Evolutionary conservation across 1,139 yeast species (phyloP), one percentile per base, ranked within the genome.

Genomic region (Insectozyma bohioensis): DNA sequence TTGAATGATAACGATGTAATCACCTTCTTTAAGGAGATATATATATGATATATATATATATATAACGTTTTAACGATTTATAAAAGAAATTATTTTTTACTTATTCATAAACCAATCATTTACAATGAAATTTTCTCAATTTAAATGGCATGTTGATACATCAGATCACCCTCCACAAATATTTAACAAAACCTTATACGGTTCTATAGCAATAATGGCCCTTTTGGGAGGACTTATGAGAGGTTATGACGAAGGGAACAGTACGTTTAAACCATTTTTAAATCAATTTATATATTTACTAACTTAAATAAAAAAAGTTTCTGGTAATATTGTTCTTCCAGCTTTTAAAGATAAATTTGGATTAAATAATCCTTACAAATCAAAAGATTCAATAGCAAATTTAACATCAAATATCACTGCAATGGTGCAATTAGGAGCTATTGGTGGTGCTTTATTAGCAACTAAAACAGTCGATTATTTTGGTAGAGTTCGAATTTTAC

Each of bases 401-500:
- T 49, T 67, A 42, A 67, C 65, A 40, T 74, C 80, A 6, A 76
- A 75, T 48, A 75, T 78, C 45, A 71, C 76, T 2, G 62, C 81
- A 4, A 78, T 78, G 83, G 83, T 77, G 4, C 81, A 75, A 47
- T 52, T 78, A 30, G 84, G 84, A 2, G 67, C 78, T 20, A 69
- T 78, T 37, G 80, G 72, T 24, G 85, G 85, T 18, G 63, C 78
- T 16, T 36, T 77, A n/a, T 37, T 76, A 20, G 78, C 82, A 4
- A 26, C 32, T 23, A 39, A 39, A 39, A 49, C 73, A 4, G 75
- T 70, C 24, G 85, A 79, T 49, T 60, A 56, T 28, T 51, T 78
- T 23, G 85, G 85, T 6, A 62, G 85, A 42, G 62, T 75, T 28
- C 57, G 76, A 42, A 61, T 80, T 4, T 54, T 77, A 39, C 78